Conservation (phyloP, 257 asterid genomes). For the Linaria vulgaris region DNA sequence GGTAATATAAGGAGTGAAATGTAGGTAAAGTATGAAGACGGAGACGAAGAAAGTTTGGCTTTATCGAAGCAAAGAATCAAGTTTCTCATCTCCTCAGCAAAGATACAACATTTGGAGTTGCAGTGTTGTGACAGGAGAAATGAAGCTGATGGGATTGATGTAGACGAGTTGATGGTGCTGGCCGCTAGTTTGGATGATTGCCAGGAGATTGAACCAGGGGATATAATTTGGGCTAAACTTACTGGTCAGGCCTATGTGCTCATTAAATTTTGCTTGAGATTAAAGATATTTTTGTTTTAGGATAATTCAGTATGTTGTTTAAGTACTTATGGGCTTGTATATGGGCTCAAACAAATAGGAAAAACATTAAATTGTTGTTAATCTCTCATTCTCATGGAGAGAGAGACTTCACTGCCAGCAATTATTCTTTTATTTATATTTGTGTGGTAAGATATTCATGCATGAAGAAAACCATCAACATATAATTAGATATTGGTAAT, state of each 20-base stretch:
- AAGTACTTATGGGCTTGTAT: constrained; percentile 7
- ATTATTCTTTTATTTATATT: constrained; percentile 3
- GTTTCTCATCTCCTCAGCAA: constrained; percentile 65
- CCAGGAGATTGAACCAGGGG: constrained; percentile 83
- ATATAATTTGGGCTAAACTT: constrained; percentile 96
- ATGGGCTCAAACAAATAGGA: constrained; percentile 14
- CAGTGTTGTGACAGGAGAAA: constrained; percentile 43
- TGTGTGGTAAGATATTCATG: constrained; percentile 17
- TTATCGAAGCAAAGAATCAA: constrained; percentile 71
- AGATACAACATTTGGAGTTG: constrained; percentile 61
- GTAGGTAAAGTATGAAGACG: constrained; percentile 88
- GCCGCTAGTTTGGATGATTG: constrained; percentile 82
- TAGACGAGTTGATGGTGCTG: constrained; percentile 79
- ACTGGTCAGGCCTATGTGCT: constrained; percentile 58
- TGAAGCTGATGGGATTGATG: constrained; percentile 70
- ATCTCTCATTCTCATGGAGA: constrained; percentile 1
- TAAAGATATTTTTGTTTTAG: constrained; percentile 13
- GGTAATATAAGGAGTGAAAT: constrained; percentile 29
- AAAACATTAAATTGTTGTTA: background rate
- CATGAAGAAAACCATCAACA: constrained; percentile 6
- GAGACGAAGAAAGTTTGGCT: constrained; percentile 68
- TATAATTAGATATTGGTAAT: constrained; percentile 16
- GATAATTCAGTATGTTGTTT: constrained; percentile 10
- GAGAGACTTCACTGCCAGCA: constrained; percentile 2
- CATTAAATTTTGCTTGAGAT: constrained; percentile 20